Evolutionary conservation across 106 monocot genomes (phyloP), one percentile per base, ranked within the genome.

Genomic region (Dendrobium chrysotoxum): DNA sequence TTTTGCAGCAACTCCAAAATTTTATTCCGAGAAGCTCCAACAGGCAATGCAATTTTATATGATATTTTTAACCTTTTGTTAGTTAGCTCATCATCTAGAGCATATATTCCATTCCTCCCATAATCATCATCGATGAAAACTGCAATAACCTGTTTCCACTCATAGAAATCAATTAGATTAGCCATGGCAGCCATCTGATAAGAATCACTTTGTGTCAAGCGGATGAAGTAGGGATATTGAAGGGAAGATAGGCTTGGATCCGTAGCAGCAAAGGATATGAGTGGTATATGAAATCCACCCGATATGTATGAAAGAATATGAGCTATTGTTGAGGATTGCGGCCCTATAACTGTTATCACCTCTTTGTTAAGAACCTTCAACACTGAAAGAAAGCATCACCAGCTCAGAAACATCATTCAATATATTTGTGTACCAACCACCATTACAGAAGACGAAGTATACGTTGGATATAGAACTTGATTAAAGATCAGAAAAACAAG

Each of bases 151-250:
- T 85, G 74, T 50, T 84, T 89, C 95, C 95, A 95, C 16, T 80
- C 84, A 80, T 80, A 87, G 58, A 86, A 87, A 35, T 80, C 40
- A 44, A 95, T 76, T 57, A 95, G 55, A 64, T 91, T 81, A 4
- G 93, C 93, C 76, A 95, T 85, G 15, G 93, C 96, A 65, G 58
- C 28, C 96, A 96, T 96, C 82, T 91, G 93, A 75, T 81, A 96
- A 44, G 79, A 80, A 80, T 96, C 93, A 39, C 81, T 85, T 57
- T 86, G 90, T 20, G 89, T 86, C 71, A 81, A 83, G 20, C 93
- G 86, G 31, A 96, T 17, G 74, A 93, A 96, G 79, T 82, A 96
- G 2, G 93, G 91, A 83, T 77, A 91, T 28, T 96, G 85, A 61
- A 84, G 81, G 30, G 93, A 88, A 70, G 87, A 83, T 16, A 96